Evolutionary conservation across 805 yeast genomes (phyloP), one percentile per base, ranked within the genome.

Genomic region (Danielia reshetovae): DNA sequence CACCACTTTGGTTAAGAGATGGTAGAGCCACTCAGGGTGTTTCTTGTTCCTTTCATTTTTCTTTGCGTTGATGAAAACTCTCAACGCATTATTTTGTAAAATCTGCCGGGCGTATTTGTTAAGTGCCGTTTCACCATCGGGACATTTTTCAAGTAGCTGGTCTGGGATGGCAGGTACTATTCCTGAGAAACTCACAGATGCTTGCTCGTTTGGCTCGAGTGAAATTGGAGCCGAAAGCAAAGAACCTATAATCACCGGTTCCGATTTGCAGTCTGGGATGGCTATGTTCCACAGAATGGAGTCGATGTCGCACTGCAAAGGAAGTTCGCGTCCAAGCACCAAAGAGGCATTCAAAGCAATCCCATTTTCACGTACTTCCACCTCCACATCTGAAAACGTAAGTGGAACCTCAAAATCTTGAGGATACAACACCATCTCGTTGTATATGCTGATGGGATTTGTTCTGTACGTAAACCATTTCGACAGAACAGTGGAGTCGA

Each of bases 221-320:
- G 12, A 8, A n/a, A 27, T 8, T 17, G 30, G 18, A 7, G 12
- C 22, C 12, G 30, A 17, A 12, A 6, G 7, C 22, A 15, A 17
- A n/a, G 12, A n/a, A 1, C 67, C 68, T 4, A 62, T 32, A 10
- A 32, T 30, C 6, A 48, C 37, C 8, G 49, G 43, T 2, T 45
- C 27, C 3, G 29, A 30, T 5, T 48, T 27, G 43, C 68, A 62
- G 35, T 56, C 59, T 17, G 48, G 38, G 2, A 64, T 29, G 7
- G 49, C 43, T 2, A 62, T 24, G 26, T 54, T 51, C 65, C 64
- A 59, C 29, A 52, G 46, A 10, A 59, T 46, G 6, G 46, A 21
- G 5, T 39, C 50, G 7, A 62, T 28, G 4, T 39, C 28, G 9
- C 51, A 40, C 3, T 38, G 33, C 12, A 57, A 24, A 1, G 59